Evolutionary conservation across 2,329 filamentous ascomycete genomes (phyloP).

Genomic region (Aspergillus sp.): DNA sequence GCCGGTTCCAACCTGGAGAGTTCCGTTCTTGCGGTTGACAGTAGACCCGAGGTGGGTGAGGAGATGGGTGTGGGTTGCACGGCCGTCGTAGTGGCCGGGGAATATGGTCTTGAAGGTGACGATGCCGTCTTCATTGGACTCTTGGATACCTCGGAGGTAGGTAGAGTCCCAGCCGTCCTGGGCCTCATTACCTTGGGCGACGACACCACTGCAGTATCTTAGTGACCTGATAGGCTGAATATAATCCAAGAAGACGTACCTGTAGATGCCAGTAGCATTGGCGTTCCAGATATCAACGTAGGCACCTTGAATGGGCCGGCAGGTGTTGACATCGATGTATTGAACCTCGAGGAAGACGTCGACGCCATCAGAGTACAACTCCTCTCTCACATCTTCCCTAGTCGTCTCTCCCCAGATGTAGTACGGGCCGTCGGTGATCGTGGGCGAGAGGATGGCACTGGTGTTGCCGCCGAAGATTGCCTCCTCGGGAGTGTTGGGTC

Average conservation of each 20-base stretch:
- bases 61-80: conserved; percentile 53
- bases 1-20: conserved; percentile 43
- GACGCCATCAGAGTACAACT: conserved; percentile 38
- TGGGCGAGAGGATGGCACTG: conserved; percentile 45
- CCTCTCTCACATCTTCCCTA: conserved; percentile 43
- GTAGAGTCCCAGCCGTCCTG: conserved; percentile 38
- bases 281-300: conserved; percentile 50
- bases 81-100: conserved; percentile 49
- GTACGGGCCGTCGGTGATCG: conserved; percentile 47
- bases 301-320: conserved; percentile 39
- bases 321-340: conserved; percentile 49
- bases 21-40: conserved; percentile 44
- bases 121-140: conserved; percentile 49
- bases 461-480: conserved; percentile 44
- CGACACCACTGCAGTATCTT: conserved; percentile 24
- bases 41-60: conserved; percentile 43
- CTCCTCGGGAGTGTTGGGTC: conserved; percentile 28
- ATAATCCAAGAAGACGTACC: conserved; percentile 23
- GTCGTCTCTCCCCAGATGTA: conserved; percentile 47
- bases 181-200: conserved; percentile 28
- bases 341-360: conserved; percentile 47
- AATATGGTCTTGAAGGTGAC: conserved; percentile 50
- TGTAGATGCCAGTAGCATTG: conserved; percentile 50
- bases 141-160: conserved; percentile 51
- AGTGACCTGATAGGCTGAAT: conserved; percentile 4